These are phyloP conservation scores for Crithidia fasciculata DNA, from an alignment of 208 protist genomes.

Conservation along the genomic window DNA sequence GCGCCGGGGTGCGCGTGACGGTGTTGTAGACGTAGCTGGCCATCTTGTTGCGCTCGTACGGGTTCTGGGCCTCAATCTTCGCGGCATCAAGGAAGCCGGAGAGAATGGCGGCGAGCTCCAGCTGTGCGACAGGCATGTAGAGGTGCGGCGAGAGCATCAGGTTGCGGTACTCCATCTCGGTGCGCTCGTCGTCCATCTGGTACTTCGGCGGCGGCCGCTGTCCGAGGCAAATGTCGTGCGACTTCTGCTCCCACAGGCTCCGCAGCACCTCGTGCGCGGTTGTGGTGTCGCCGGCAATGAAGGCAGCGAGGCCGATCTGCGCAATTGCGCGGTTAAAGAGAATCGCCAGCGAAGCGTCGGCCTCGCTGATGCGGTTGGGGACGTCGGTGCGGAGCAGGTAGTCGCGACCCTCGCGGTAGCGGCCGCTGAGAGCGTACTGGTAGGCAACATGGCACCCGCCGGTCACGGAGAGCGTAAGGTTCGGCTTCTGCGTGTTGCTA, in stretches of 20 bases:
- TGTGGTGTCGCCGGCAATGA: slow-evolving; percentile 64
- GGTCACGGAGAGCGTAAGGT: slow-evolving; percentile 20
- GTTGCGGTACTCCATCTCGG: slow-evolving; percentile 66
- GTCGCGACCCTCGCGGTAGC: slow-evolving; percentile 79
- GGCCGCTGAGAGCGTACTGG: slow-evolving; percentile 76
- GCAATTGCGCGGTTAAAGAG: slow-evolving; percentile 82
- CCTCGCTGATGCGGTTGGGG: slow-evolving; percentile 35
- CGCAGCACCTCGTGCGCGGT: slow-evolving; percentile 72
- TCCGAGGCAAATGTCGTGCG: slow-evolving; percentile 67
- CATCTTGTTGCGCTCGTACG: slow-evolving; percentile 75
- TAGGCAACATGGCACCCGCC: slow-evolving; percentile 73
- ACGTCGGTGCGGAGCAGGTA: slow-evolving; percentile 70
- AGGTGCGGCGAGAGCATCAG: slow-evolving; percentile 53
- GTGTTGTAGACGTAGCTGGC: slow-evolving; percentile 76
- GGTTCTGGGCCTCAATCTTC: slow-evolving; percentile 76
- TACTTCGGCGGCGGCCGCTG: slow-evolving; percentile 56
- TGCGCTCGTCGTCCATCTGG: slow-evolving; percentile 41
- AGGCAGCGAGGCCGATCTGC: slow-evolving; percentile 84
- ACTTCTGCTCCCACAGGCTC: slow-evolving; percentile 56
- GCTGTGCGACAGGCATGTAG: slow-evolving; percentile 71
- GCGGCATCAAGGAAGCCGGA: slow-evolving; percentile 79
- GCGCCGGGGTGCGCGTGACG: slow-evolving; percentile 49
- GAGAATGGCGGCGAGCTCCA: slow-evolving; percentile 82
- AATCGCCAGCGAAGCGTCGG: slow-evolving; percentile 48
- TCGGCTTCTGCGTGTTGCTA: slow-evolving; percentile 37